These are phyloP conservation scores for Cyathus striatus DNA, from an alignment of 768 basidiomycete species.

Conservation along the genomic window DNA sequence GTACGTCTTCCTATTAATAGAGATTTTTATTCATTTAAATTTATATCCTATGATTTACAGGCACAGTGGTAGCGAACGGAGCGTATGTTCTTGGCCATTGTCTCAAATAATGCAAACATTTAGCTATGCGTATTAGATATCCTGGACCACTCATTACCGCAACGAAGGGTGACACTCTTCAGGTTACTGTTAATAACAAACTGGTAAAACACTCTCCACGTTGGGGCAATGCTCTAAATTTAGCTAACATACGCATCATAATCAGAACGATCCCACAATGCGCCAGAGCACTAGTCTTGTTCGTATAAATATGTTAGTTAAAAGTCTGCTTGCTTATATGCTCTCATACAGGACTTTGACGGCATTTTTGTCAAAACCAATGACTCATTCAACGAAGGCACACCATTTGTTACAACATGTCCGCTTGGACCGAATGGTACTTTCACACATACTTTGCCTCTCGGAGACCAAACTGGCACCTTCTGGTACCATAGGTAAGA, in stretches of 20 bases:
- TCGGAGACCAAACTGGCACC: conserved; percentile 32
- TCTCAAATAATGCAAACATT: background rate
- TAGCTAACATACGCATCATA: background rate
- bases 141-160: conserved; percentile 44
- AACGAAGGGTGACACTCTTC: conserved; percentile 37
- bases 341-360: conserved; percentile 16
- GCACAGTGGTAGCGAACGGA: conserved; percentile 17
- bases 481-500: conserved; percentile 32
- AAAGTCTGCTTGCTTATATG: background rate
- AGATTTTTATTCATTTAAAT: background rate
- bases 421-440: conserved; percentile 30
- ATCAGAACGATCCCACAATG: conserved; percentile 23
- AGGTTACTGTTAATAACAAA: conserved; percentile 37
- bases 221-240: background rate
- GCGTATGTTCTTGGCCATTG: conserved; percentile 7
- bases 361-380: conserved; percentile 18
- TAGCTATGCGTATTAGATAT: conserved; percentile 20
- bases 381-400: conserved; percentile 25
- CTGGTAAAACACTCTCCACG: conserved; percentile 21
- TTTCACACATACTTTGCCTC: conserved; percentile 30
- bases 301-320: conserved; percentile 3
- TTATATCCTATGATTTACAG: conserved; percentile 4
- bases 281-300: conserved; percentile 22
- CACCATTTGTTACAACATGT: conserved; percentile 38
- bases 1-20: conserved; percentile 9